Evolutionary conservation across 495 filamentous ascomycete genomes (phyloP), one percentile per base, ranked within the genome.

Genomic region (Hypomontagnella submonticulosa): DNA sequence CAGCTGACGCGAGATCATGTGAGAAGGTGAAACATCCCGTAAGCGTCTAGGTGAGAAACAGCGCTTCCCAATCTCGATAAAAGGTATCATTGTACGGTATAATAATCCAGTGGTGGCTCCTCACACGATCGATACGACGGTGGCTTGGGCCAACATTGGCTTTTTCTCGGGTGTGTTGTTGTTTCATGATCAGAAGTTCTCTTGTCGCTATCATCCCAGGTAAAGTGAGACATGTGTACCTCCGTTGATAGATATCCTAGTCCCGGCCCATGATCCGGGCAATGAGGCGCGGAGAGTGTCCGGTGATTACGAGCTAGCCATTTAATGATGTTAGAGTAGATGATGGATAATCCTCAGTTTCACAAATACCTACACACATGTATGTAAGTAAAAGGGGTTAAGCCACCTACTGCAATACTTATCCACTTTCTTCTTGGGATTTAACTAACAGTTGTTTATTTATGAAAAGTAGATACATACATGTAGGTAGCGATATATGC

Each of bases 1-100:
- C 11, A 4, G 51, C 38, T 55, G 51, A 56, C 53, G n/a, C 41
- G 20, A 18, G 40, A 38, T 57, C 55, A 57, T 48, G 42, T 47
- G 18, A 38, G 13, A 23, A 46, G 23, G 13, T 56, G 53, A 56
- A 56, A 56, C 53, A 33, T 27, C 16, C 23, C 34, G 33, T 55
- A 55, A 55, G 54, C 32, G 12, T 53, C 12, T 52, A 18, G 15
- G 34, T 53, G 36, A 55, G 51, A 23, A 55, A 18, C 51, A 8
- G n/a, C 3, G 4, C 20, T 19, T 43, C 40, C 15, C 5, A 37
- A 36, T 19, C 10, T 38, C 55, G 32, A 57, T 33, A 6, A 38
- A 40, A 57, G 16, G 33, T 15, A 34, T 23, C 18, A 34, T 23
- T 41, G 41, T 48, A 7, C 42, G 20, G 44, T 43, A 40, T 43